phyloP scores from a whole-genome alignment of 1,284 basidiomycete species.

The Pseudozyma sp. region DNA sequence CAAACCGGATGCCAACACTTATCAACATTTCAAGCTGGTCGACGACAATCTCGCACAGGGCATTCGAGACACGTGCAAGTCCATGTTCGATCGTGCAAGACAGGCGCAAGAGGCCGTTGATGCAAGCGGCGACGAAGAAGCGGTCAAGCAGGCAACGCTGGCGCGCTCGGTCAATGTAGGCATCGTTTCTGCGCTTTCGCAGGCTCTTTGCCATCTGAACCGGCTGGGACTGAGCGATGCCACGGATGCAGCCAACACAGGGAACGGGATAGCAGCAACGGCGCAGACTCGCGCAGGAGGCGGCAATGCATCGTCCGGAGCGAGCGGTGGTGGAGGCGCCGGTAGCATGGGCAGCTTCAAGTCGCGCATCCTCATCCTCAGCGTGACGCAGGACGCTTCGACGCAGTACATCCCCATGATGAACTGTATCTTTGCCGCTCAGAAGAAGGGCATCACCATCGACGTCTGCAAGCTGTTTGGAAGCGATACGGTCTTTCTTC shows the following conservation, averaged over 20 bases:
- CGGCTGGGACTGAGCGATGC: conserved; percentile 35
- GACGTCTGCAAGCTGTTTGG: conserved; percentile 94
- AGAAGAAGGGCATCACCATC: conserved; percentile 94
- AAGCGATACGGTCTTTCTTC: conserved; percentile 91
- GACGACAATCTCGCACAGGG: conserved; percentile 58
- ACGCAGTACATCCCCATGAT: conserved; percentile 95
- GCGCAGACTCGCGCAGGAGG: conserved; percentile 36
- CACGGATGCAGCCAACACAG: conserved; percentile 27
- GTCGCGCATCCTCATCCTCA: conserved; percentile 84
- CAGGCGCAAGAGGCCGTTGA: conserved; percentile 21
- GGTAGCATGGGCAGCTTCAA: conserved; percentile 42
- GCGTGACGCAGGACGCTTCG: conserved; percentile 87
- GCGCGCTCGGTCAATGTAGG: conserved; percentile 43
- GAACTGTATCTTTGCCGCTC: conserved; percentile 99
- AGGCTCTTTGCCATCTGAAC: conserved; percentile 55
- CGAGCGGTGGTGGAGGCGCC: conserved; percentile 5
- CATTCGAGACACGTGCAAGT: conserved; percentile 34
- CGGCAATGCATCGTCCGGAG: conserved; percentile 10
- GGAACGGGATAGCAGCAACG: conserved; percentile 22
- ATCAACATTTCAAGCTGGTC: conserved; percentile 61
- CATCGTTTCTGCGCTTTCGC: conserved; percentile 50
- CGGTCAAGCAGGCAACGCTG: conserved; percentile 26
- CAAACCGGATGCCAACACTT: conserved; percentile 63
- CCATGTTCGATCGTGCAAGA: conserved; percentile 41
- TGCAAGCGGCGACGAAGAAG: conserved; percentile 19